Evolutionary conservation across 495 filamentous ascomycete species (phyloP).

Genomic region (Penicillium atrosanguineum): DNA sequence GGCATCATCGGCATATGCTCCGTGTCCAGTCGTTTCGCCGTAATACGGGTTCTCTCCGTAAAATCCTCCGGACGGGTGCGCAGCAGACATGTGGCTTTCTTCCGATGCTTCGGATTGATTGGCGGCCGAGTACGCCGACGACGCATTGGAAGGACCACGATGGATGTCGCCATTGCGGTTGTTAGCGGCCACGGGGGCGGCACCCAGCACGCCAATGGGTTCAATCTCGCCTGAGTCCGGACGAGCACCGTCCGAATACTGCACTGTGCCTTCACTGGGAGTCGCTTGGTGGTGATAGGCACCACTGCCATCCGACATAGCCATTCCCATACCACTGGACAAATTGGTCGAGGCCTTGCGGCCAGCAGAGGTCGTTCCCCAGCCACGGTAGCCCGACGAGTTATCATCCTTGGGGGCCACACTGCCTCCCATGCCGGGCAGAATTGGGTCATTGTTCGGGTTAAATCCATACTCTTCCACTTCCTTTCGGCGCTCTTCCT

Average conservation of each 20-base stretch:
- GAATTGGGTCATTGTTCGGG: constrained; percentile 85
- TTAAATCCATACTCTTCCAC: constrained; percentile 97
- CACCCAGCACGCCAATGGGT: constrained; percentile 72
- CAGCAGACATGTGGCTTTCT: constrained; percentile 58
- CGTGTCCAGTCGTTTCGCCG: constrained; percentile 52
- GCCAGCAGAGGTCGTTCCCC: constrained; percentile 83
- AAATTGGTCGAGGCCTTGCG: constrained; percentile 86
- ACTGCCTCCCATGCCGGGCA: constrained; percentile 57
- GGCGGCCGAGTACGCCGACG: constrained; percentile 86
- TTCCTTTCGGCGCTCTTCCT: constrained; percentile 86
- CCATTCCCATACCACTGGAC: constrained; percentile 68
- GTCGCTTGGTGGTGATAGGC: constrained; percentile 60
- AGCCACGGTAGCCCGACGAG: constrained; percentile 82
- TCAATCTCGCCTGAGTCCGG: constrained; percentile 68
- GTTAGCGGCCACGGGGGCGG: constrained; percentile 59
- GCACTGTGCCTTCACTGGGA: constrained; percentile 63
- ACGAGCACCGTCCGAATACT: constrained; percentile 62
- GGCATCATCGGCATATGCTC: constrained; percentile 53
- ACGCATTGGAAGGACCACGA: constrained; percentile 92
- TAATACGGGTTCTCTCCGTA: constrained; percentile 57
- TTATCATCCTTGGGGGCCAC: constrained; percentile 65
- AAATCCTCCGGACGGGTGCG: constrained; percentile 44
- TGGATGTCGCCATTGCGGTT: constrained; percentile 68
- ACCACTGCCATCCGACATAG: constrained; percentile 69
- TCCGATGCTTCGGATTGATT: constrained; percentile 82